Conservation (phyloP, 169 alveolate species). For the Perkinsus olseni region DNA sequence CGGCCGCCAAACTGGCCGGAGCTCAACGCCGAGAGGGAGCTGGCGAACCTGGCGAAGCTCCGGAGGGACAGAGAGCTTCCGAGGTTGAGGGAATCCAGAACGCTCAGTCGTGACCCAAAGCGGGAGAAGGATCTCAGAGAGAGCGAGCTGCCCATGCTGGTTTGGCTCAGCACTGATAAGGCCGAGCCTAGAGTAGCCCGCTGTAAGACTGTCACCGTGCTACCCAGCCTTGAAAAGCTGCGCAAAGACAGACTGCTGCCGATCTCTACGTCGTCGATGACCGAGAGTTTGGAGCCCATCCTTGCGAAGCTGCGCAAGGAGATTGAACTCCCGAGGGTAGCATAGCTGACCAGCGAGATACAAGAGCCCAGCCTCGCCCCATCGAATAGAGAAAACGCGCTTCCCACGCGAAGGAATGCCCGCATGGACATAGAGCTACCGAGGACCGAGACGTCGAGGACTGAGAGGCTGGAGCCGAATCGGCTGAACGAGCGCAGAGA, state of each 20-base stretch:
- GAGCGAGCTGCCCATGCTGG: background rate
- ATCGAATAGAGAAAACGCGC: background rate
- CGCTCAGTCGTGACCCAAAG: background rate
- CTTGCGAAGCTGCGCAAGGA: background rate
- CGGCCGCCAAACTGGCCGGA: background rate
- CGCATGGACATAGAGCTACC: background rate
- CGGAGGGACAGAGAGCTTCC: background rate
- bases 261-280: background rate
- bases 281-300: background rate
- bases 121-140: background rate
- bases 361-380: background rate
- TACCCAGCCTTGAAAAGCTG: background rate
- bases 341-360: background rate
- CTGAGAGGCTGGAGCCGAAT: background rate
- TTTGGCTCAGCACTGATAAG: background rate
- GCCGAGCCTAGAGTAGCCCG: background rate
- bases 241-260: background rate
- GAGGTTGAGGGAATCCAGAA: background rate
- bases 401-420: background rate
- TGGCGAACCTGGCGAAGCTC: background rate
- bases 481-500: background rate
- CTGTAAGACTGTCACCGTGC: background rate
- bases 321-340: background rate
- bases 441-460: background rate
- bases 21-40: background rate